These are phyloP conservation scores for Herpetomonas muscarum DNA, from an alignment of 208 protist genomes.

Conservation along the genomic window DNA sequence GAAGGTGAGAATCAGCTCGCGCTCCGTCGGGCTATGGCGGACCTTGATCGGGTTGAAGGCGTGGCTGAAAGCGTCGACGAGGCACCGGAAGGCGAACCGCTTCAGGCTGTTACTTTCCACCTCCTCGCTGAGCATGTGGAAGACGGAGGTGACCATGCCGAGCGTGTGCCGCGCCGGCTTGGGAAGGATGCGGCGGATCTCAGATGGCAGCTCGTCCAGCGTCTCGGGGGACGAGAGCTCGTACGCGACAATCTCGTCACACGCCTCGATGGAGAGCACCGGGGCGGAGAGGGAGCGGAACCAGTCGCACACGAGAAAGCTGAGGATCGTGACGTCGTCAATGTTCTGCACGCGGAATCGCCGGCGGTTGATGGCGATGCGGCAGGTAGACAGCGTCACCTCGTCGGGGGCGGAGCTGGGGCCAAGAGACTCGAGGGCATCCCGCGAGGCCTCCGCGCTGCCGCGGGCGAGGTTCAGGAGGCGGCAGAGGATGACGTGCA, in stretches of 20 bases:
- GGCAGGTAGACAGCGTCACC: slow-evolving; percentile 41
- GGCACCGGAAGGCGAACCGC: slow-evolving; percentile 51
- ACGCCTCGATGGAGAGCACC: slow-evolving; percentile 48
- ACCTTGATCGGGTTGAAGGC: slow-evolving; percentile 73
- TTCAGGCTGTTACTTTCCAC: slow-evolving; percentile 31
- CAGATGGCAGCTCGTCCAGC: slow-evolving; percentile 26
- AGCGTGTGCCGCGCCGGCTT: slow-evolving; percentile 72
- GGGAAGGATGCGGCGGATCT: slow-evolving; percentile 48
- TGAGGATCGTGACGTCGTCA: slow-evolving; percentile 49
- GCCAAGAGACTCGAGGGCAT: slow-evolving; percentile 55
- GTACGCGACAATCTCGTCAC: slow-evolving; percentile 57
- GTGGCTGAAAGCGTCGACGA: slow-evolving; percentile 69
- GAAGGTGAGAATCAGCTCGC: slow-evolving; percentile 66
- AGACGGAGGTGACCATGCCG: slow-evolving; percentile 68
- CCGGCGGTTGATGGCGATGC: slow-evolving; percentile 74
- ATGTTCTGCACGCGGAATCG: slow-evolving; percentile 58
- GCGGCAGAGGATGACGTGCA: slow-evolving; percentile 72
- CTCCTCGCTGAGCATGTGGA: slow-evolving; percentile 50
- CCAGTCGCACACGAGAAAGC: slow-evolving; percentile 80
- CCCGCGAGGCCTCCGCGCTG: slow-evolving; percentile 25
- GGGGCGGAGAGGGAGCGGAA: slow-evolving; percentile 66
- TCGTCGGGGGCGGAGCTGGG: slow-evolving; percentile 50
- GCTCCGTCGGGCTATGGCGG: slow-evolving; percentile 61
- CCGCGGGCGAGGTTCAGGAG: slow-evolving; percentile 55
- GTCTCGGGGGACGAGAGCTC: slow-evolving; percentile 33